Evolutionary conservation across 2,329 filamentous ascomycete species (phyloP), one percentile per base, ranked within the genome.

Genomic region (Fusarium graminum): DNA sequence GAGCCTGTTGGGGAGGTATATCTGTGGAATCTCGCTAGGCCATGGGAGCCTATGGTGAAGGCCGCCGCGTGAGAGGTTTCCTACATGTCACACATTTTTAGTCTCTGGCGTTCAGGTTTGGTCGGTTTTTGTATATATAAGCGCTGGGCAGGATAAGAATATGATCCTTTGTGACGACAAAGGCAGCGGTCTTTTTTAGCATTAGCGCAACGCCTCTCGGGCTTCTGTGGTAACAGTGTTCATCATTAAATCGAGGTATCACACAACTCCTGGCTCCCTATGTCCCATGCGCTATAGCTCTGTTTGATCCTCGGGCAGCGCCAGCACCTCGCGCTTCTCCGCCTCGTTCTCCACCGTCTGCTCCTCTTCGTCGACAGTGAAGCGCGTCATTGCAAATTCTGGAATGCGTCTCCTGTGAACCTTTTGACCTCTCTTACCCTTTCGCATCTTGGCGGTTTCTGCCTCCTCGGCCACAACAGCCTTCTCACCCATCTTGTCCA

Each of bases 401-500:
- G 82, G 83, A 56, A 81, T 76, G 50, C 75, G 77, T 70, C 77
- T 78, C 44, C 77, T 75, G 66, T 77, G 68, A 6, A 52, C 32
- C 9, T 56, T 69, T 42, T 72, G 63, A 7, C 72, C 74, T 55
- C 77, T 80, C 67, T 78, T 75, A 59, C 70, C 79, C 63, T 74
- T 76, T 46, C 78, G 74, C 67, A 74, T 60, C 61, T 70, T 70
- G 4, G 77, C 75, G 22, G 78, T 75, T 60, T 86, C 81, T 10
- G 83, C 81, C 44, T 86, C 80, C 29, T 77, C 74, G 38, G 73
- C 69, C 17, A 80, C 74, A 0, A 91, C 79, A 26, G 80, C 79
- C 67, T 79, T 81, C 78, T 96, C 93, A 25, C 88, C 89, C 19
- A 87, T 85, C 41, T 85, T 85, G 44, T 85, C 83, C 47, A 97